Base-by-base conservation (phyloP, 495 filamentous ascomycete genomes). In the Aspergillus bridgeri region DNA sequence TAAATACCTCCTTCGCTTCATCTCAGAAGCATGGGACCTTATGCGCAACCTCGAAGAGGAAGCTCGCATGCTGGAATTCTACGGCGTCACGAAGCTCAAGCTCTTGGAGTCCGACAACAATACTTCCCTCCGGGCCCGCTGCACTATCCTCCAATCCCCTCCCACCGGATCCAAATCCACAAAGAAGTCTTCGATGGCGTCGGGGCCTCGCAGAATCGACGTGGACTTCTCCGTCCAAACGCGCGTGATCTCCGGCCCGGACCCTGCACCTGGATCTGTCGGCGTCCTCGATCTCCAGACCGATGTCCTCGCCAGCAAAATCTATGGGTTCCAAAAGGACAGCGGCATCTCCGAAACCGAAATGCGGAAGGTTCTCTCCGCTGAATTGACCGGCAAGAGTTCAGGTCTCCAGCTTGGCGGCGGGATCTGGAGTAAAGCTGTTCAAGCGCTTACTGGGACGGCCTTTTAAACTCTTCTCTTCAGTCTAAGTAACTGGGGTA, bases 11-110 rank as follows among this genome's bases (percentile, higher is more conserved):
- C 62, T 79, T 11, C 59, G 48, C 42, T 77, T 78, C 48, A 61
- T 79, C 20, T 74, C 76, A 9, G 49, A 66, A 38, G 75, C 74
- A 18, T 79, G 76, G 76, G 68, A 76, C 58, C 65, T 70, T 48
- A 64, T 69, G 9, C 58, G 69, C 24, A 67, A 62, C 3, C 65
- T 77, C 17, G 75, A 79, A 54, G 75, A 78, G 48, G 76, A 79
- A 59, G 69, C 72, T 22, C 75, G 75, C 58, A 73, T 78, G 70
- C 70, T 79, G 15, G 68, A 75, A 56, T 79, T 77, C 62, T 74
- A 74, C 57, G 76, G 76, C 22, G 74, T 77, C 11, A 79, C 75
- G 18, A 76, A 74, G 27, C 67, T 76, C 25, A 72, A 65, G 13
- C 58, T 78, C 24, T 62, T 60, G 3, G 70, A 74, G 17, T 56